Evolutionary conservation across 306 rosid genomes (phyloP).

Genomic region (Acmispon strigosus): DNA sequence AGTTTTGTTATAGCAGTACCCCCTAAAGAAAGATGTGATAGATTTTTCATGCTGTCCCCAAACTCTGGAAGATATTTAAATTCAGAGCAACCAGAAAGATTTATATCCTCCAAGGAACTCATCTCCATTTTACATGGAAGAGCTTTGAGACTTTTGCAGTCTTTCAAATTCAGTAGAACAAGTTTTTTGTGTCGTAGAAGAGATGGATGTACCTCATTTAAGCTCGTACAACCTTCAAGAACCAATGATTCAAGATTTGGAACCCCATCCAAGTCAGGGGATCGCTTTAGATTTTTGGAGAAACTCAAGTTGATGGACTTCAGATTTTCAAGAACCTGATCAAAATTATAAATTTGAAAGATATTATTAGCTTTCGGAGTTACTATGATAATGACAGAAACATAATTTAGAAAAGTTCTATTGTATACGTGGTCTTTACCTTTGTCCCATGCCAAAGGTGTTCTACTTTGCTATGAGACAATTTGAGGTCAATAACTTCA

Average conservation of each 20-base stretch:
- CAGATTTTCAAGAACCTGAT: constrained; percentile 15
- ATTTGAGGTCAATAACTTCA: constrained; percentile 27
- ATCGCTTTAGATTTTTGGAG: background rate
- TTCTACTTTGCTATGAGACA: constrained; percentile 22
- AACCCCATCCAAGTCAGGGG: constrained; percentile 14
- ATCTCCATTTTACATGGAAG: constrained; percentile 28
- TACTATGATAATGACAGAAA: background rate
- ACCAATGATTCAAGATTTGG: constrained; percentile 29
- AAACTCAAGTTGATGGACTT: constrained; percentile 24
- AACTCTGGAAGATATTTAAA: constrained; percentile 25
- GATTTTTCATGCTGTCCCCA: constrained; percentile 11
- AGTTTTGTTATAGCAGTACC: constrained; percentile 19
- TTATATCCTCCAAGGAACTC: constrained; percentile 16
- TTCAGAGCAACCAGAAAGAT: constrained; percentile 27
- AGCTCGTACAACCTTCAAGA: constrained; percentile 27
- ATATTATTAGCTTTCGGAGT: background rate
- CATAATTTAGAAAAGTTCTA: background rate
- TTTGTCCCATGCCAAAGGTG: constrained; percentile 27
- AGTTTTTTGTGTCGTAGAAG: constrained; percentile 24
- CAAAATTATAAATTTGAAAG: background rate
- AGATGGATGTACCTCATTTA: constrained; percentile 22
- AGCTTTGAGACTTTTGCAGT: constrained; percentile 29
- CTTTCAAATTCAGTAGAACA: constrained; percentile 10
- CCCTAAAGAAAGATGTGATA: constrained; percentile 10
- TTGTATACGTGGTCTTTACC: background rate